Evolutionary conservation across 2,329 filamentous ascomycete species (phyloP).

Genomic region (Aureobasidium lini): DNA sequence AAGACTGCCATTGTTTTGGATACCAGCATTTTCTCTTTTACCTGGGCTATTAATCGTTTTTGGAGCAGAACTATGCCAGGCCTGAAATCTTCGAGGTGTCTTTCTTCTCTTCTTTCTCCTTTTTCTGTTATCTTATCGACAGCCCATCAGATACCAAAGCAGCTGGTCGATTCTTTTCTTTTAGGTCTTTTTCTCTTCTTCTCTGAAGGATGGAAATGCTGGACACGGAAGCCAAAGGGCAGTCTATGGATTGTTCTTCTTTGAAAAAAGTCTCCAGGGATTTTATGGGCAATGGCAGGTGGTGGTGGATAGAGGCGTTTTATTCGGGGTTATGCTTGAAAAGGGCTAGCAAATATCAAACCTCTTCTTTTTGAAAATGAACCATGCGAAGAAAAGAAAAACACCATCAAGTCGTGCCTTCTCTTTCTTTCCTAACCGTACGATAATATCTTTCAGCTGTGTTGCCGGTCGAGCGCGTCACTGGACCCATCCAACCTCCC

Average conservation of each 20-base stretch:
- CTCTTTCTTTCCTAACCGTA: too few relatives aligned
- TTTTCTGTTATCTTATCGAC: not conserved
- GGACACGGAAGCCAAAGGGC: not conserved
- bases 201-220: not conserved
- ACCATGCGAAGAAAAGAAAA: not conserved
- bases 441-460: too few relatives aligned
- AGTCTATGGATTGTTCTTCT: not conserved
- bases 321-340: not conserved
- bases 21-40: not conserved
- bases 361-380: not conserved
- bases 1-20: constrained; percentile 1
- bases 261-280: not conserved
- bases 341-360: not conserved
- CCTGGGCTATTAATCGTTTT: not conserved
- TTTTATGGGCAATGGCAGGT: not conserved
- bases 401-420: too few relatives aligned
- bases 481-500: too few relatives aligned
- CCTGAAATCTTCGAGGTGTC: not conserved
- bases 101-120: not conserved
- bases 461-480: too few relatives aligned
- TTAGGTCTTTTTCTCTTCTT: not conserved
- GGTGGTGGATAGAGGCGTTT: constrained; percentile 1
- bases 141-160: constrained; percentile 4
- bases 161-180: constrained; percentile 1
- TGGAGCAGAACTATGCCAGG: constrained; percentile 1